Percentiles rank a stretch among this genome's conserved stretches.
These are phyloP conservation scores for Lentinus tigrinus DNA, from an alignment of 768 basidiomycete species.

Conservation along the genomic window DNA sequence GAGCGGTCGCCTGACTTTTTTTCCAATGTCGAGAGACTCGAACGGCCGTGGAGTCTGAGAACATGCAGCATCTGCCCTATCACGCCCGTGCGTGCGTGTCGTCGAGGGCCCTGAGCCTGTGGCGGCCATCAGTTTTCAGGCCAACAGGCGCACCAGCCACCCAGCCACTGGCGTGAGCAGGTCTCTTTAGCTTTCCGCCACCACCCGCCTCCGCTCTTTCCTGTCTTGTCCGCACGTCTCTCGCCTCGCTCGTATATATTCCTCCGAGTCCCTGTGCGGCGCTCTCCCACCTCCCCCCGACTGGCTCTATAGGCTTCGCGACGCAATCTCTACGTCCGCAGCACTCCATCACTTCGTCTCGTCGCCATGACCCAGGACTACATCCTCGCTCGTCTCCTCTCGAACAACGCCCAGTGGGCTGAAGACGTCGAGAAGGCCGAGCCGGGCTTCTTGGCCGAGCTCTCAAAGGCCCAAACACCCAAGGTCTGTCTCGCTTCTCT, in stretches of 20 bases:
- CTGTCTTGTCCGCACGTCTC: not conserved
- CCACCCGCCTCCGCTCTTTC: not conserved
- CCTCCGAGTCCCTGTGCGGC: too few relatives aligned
- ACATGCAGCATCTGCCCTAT: too few relatives aligned
- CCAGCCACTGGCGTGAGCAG: not conserved
- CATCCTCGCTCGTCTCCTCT: constrained; percentile 35
- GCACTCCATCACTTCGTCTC: too few relatives aligned
- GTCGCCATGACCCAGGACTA: constrained; percentile 16
- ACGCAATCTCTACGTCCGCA: too few relatives aligned
- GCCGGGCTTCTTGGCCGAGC: constrained; percentile 61
- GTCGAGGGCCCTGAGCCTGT: not conserved
- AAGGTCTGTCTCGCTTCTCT: constrained; percentile 43
- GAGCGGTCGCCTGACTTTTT: too few relatives aligned
- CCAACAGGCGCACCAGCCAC: not conserved
- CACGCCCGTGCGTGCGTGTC: too few relatives aligned
- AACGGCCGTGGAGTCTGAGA: too few relatives aligned
- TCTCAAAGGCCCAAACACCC: constrained; percentile 63
- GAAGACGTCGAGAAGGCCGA: constrained; percentile 50
- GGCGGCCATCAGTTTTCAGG: not conserved
- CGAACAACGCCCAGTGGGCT: constrained; percentile 70
- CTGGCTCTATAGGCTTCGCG: too few relatives aligned
- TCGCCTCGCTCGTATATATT: too few relatives aligned
- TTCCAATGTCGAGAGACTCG: too few relatives aligned
- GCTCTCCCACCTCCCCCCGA: too few relatives aligned
- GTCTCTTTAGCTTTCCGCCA: constrained; percentile 2